These are phyloP conservation scores for Penicillium daleae DNA, from an alignment of 495 filamentous ascomycete genomes.

Conservation along the genomic window DNA sequence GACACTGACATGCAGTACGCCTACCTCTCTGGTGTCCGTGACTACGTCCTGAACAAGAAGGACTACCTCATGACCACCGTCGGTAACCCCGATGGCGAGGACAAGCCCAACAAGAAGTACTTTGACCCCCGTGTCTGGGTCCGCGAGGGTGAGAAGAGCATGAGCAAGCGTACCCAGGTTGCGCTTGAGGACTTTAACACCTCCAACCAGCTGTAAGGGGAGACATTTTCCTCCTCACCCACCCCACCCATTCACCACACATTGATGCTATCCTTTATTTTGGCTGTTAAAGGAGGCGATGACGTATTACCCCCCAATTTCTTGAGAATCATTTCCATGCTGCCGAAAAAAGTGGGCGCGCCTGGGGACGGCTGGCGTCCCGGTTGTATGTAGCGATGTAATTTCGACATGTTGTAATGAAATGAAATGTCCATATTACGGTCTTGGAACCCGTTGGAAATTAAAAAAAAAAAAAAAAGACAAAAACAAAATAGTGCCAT, in stretches of 20 bases:
- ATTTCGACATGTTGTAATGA: conserved; percentile 38
- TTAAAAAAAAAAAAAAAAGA: not conserved
- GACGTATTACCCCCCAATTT: not conserved
- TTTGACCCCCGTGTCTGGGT: conserved; percentile 80
- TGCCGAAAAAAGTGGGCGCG: conserved; percentile 29
- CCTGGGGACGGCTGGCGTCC: conserved; percentile 31
- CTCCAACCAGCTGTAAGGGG: conserved; percentile 77
- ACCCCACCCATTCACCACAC: not conserved
- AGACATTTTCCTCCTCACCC: not conserved
- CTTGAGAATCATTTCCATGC: conserved; percentile 13
- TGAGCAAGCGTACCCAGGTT: conserved; percentile 78
- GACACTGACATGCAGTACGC: conserved; percentile 76
- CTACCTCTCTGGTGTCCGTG: conserved; percentile 87
- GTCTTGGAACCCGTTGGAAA: conserved; percentile 8
- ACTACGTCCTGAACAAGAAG: conserved; percentile 93
- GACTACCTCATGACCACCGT: conserved; percentile 85
- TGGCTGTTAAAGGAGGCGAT: not conserved
- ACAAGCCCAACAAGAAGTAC: conserved; percentile 99
- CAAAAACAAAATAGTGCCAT: too few species aligned
- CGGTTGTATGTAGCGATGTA: conserved; percentile 39
- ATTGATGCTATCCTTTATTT: not conserved
- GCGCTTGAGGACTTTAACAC: conserved; percentile 93
- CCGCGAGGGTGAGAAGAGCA: conserved; percentile 96
- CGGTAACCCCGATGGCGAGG: conserved; percentile 91
- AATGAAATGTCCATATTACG: conserved; percentile 27